phyloP scores from a whole-genome alignment of 108 stramenopile genomes.

The Cafeteria roenbergensis region DNA sequence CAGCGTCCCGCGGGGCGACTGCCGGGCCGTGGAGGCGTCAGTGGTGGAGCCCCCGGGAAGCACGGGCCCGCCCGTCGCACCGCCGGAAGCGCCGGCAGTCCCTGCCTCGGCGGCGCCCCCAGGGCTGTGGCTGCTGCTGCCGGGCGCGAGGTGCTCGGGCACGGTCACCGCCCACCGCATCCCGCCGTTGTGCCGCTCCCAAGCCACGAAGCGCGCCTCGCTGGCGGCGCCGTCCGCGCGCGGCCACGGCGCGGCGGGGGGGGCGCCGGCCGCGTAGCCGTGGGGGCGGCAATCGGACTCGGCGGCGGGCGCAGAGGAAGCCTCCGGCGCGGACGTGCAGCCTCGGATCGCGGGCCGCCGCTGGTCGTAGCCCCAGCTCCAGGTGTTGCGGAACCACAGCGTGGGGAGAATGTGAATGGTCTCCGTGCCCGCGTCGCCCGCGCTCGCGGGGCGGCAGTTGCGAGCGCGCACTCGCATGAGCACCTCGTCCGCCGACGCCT shows the following conservation, averaged over 20 bases:
- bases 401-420: not conserved
- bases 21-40: too few relatives aligned
- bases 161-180: not conserved
- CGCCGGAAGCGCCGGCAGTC: not conserved
- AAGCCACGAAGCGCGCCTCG: not conserved
- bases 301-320: not conserved
- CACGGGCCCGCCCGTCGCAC: not conserved
- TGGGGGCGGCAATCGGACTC: too few relatives aligned
- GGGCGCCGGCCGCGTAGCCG: too few relatives aligned
- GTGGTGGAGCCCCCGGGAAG: too few relatives aligned
- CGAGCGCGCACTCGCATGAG: not conserved
- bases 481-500: not conserved
- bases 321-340: too few relatives aligned
- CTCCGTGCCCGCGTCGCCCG: not conserved
- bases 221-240: not conserved
- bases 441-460: too few relatives aligned
- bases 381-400: not conserved
- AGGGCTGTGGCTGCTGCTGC: too few relatives aligned
- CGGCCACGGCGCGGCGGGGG: too few relatives aligned
- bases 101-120: not conserved
- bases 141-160: too few relatives aligned
- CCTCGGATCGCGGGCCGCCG: too few relatives aligned
- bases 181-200: not conserved
- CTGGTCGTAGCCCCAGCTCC: not conserved
- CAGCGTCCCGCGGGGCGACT: too few relatives aligned